phyloP scores from a whole-genome alignment of 257 asterid species.

The Solanum pennellii region DNA sequence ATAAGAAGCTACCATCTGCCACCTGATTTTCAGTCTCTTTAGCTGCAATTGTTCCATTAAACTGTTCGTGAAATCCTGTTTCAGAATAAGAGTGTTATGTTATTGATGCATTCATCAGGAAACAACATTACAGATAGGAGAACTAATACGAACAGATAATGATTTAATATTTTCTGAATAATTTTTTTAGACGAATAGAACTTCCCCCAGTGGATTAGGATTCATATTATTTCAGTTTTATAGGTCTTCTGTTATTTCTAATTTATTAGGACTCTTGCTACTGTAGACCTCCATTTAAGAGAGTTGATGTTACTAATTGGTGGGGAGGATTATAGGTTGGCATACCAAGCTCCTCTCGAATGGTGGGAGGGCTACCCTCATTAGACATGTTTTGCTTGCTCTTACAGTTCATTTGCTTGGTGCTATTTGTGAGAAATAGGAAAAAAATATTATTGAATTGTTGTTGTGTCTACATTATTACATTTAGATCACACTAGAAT shows the following conservation, averaged over 20 bases:
- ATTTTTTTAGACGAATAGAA: neutral
- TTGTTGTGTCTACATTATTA: too few relatives aligned
- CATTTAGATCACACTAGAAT: too few relatives aligned
- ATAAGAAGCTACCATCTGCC: conserved; percentile 64
- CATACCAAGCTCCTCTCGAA: too few relatives aligned
- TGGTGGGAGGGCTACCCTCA: too few relatives aligned
- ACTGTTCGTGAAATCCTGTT: conserved; percentile 30
- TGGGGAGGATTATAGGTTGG: too few relatives aligned
- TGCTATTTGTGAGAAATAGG: too few relatives aligned
- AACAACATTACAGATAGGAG: neutral
- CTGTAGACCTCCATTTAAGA: neutral
- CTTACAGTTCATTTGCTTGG: too few relatives aligned
- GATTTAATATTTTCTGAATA: neutral
- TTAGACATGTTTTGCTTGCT: too few relatives aligned
- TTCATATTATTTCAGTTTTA: neutral
- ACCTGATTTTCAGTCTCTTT: conserved; percentile 48
- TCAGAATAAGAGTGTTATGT: conserved; percentile 12
- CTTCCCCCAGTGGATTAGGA: neutral
- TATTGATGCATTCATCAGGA: neutral
- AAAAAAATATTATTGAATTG: too few relatives aligned
- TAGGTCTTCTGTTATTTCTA: neutral
- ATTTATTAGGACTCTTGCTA: neutral
- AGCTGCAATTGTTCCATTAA: conserved; percentile 38
- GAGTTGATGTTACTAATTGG: neutral
- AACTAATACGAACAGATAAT: neutral